These are phyloP conservation scores for Hypoxylon crocopeplum DNA, from an alignment of 495 filamentous ascomycete genomes.

Conservation along the genomic window DNA sequence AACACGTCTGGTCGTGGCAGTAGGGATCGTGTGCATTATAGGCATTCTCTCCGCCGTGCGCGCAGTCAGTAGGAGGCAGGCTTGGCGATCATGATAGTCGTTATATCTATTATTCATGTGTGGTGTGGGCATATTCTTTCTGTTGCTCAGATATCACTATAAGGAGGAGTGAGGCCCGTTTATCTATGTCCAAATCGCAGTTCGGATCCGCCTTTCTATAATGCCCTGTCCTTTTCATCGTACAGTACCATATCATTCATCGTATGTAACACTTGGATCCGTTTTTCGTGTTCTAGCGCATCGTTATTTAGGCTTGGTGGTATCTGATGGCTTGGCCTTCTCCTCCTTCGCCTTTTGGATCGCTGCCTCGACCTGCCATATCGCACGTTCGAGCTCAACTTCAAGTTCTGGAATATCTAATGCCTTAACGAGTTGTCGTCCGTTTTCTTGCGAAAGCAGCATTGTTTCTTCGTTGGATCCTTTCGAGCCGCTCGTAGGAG, in stretches of 20 bases:
- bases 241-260: conserved; percentile 13
- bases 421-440: conserved; percentile 68
- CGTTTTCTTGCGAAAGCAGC: conserved; percentile 65
- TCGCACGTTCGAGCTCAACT: conserved; percentile 87
- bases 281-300: background rate
- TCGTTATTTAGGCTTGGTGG: conserved; percentile 10
- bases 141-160: conserved; percentile 12
- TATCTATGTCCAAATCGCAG: conserved; percentile 10
- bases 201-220: conserved; percentile 11
- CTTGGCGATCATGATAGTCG: conserved; percentile 22
- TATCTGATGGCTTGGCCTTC: conserved; percentile 22
- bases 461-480: conserved; percentile 55
- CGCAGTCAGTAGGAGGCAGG: conserved; percentile 18
- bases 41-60: conserved; percentile 25
- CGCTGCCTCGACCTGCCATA: conserved; percentile 80
- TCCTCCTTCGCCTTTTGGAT: conserved; percentile 60
- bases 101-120: conserved; percentile 17
- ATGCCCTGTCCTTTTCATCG: conserved; percentile 13
- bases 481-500: background rate
- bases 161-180: conserved; percentile 5
- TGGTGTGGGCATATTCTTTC: conserved; percentile 1
- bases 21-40: conserved; percentile 21
- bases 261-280: background rate
- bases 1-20: conserved; percentile 7
- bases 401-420: conserved; percentile 83